Conservation (phyloP, 352 stramenopile genomes). For the Phytophthora pseudosyringae region DNA sequence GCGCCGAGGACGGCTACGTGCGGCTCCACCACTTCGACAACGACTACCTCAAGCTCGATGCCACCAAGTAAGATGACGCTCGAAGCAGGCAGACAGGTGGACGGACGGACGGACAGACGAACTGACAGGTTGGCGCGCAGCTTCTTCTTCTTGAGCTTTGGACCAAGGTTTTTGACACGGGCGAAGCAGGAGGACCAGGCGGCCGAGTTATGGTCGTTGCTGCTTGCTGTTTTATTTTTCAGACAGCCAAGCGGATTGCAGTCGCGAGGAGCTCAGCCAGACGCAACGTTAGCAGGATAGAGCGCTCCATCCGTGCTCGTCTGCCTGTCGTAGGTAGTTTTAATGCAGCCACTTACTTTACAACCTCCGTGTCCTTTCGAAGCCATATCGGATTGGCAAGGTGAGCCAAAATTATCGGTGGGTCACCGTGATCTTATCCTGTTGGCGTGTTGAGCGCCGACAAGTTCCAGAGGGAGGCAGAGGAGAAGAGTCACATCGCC, state of each 20-base stretch:
- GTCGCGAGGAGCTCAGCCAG: conserved; percentile 6
- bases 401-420: conserved; percentile 35
- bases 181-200: neutral
- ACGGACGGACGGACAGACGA: conserved; percentile 10
- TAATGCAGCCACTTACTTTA: conserved; percentile 42
- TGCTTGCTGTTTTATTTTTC: conserved; percentile 2
- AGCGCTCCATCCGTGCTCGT: conserved; percentile 23
- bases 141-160: neutral
- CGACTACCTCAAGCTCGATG: conserved; percentile 93
- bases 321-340: conserved; percentile 39
- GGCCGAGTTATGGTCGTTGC: neutral
- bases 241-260: conserved; percentile 13
- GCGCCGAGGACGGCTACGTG: conserved; percentile 98
- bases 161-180: conserved; percentile 3
- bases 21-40: conserved; percentile 98
- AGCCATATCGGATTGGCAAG: conserved; percentile 32
- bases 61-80: conserved; percentile 25
- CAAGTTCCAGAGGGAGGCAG: conserved; percentile 23
- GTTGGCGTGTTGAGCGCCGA: neutral
- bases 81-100: conserved; percentile 12
- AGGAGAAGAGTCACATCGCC: neutral
- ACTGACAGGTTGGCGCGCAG: neutral
- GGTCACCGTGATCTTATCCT: conserved; percentile 15
- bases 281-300: conserved; percentile 22
- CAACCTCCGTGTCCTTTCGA: conserved; percentile 9